Evolutionary conservation across 192 early-diverging fungal species (phyloP).

Genomic region (Obelidium mucronatum): DNA sequence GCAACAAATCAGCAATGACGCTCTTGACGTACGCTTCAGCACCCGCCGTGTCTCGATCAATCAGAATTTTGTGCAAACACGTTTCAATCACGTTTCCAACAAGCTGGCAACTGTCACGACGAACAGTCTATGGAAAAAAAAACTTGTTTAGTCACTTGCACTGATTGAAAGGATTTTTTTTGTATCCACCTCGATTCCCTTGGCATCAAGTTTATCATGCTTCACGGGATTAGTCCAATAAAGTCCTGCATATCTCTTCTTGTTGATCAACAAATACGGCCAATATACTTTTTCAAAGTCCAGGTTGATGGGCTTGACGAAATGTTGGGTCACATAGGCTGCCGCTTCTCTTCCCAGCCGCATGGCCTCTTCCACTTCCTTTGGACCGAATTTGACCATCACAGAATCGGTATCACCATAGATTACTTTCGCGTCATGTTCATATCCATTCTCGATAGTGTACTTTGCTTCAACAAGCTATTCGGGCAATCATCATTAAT

Average conservation of each 20-base stretch:
- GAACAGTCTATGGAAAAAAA: background rate
- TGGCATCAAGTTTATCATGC: constrained; percentile 74
- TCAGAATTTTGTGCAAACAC: constrained; percentile 61
- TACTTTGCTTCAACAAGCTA: constrained; percentile 81
- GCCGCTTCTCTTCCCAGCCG: constrained; percentile 83
- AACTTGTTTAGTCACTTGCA: background rate
- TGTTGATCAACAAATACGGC: constrained; percentile 96
- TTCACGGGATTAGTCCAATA: constrained; percentile 96
- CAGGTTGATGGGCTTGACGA: constrained; percentile 80
- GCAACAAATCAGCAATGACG: constrained; percentile 89
- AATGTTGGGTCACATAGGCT: constrained; percentile 81
- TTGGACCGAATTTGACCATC: constrained; percentile 97
- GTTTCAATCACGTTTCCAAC: constrained; percentile 88
- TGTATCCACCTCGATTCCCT: constrained; percentile 94
- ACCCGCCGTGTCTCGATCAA: constrained; percentile 87
- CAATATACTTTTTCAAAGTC: too few species aligned
- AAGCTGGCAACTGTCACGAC: constrained; percentile 85
- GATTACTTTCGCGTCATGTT: constrained; percentile 88
- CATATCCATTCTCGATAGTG: constrained; percentile 86
- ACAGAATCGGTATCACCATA: constrained; percentile 99
- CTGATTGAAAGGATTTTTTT: background rate
- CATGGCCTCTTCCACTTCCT: constrained; percentile 85
- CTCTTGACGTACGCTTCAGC: constrained; percentile 89
- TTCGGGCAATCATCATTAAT: background rate
- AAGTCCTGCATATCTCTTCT: constrained; percentile 97